phyloP scores from a whole-genome alignment of 2,329 filamentous ascomycete species.

The Monosporascus sp. region DNA sequence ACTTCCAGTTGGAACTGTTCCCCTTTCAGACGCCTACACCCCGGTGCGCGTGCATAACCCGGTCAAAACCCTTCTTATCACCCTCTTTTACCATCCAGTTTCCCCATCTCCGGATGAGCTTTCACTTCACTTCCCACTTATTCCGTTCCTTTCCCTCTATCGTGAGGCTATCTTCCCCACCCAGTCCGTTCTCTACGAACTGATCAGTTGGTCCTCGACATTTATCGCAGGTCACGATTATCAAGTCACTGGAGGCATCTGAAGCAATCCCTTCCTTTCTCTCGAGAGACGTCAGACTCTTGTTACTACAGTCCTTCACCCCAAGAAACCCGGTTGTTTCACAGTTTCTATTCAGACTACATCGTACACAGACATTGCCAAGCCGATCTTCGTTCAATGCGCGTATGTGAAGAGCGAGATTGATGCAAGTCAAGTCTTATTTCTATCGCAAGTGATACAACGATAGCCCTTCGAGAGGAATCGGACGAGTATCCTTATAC shows the following conservation, averaged over 20 bases:
- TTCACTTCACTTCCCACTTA: background rate
- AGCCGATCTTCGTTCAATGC: background rate
- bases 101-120: background rate
- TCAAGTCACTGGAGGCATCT: background rate
- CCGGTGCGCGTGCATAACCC: background rate
- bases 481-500: background rate
- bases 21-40: no score
- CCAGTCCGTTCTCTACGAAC: background rate
- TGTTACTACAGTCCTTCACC: slow-evolving; percentile 15
- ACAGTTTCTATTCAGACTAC: slow-evolving; percentile 21
- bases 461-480: background rate
- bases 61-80: background rate
- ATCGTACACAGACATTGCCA: background rate
- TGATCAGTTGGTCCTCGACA: background rate
- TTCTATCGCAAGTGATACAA: background rate
- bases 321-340: slow-evolving; percentile 31
- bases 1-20: no score
- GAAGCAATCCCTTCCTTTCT: slow-evolving; percentile 14
- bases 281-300: slow-evolving; percentile 9
- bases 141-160: background rate
- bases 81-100: background rate
- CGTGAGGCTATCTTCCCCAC: background rate
- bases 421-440: background rate
- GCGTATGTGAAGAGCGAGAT: background rate
- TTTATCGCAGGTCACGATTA: background rate